These are phyloP conservation scores for Vigna nakashimae DNA, from an alignment of 306 rosid genomes.

Conservation along the genomic window DNA sequence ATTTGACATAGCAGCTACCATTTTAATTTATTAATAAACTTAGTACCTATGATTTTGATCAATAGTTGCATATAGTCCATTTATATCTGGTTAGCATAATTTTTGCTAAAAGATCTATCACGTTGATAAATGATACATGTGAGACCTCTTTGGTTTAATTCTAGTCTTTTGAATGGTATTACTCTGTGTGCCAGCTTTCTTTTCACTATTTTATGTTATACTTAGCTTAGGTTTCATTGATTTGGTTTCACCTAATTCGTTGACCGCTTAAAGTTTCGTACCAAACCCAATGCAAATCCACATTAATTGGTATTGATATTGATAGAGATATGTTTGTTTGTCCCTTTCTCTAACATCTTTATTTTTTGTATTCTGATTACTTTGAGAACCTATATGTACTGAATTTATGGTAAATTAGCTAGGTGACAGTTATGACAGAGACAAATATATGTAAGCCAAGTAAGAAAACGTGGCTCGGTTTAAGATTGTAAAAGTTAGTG, in stretches of 20 bases:
- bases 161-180: background rate
- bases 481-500: no score
- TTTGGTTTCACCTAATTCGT: constrained; percentile 33
- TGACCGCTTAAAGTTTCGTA: constrained; percentile 34
- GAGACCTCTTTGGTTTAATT: background rate
- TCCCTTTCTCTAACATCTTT: background rate
- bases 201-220: no score
- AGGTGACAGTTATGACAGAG: background rate
- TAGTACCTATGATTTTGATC: constrained; percentile 5
- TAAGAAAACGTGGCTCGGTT: background rate
- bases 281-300: constrained; percentile 28
- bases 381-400: background rate
- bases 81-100: constrained; percentile 8
- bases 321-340: background rate
- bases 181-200: constrained; percentile 14
- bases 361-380: background rate
- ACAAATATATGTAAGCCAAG: constrained; percentile 7
- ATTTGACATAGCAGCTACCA: constrained; percentile 38
- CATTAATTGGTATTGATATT: background rate
- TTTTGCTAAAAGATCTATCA: constrained; percentile 13
- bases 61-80: constrained; percentile 9
- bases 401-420: background rate
- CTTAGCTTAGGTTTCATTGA: no score
- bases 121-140: background rate
- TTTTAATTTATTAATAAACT: constrained; percentile 27